Conservation (phyloP, 306 rosid species). For the Cicer bijugum region DNA sequence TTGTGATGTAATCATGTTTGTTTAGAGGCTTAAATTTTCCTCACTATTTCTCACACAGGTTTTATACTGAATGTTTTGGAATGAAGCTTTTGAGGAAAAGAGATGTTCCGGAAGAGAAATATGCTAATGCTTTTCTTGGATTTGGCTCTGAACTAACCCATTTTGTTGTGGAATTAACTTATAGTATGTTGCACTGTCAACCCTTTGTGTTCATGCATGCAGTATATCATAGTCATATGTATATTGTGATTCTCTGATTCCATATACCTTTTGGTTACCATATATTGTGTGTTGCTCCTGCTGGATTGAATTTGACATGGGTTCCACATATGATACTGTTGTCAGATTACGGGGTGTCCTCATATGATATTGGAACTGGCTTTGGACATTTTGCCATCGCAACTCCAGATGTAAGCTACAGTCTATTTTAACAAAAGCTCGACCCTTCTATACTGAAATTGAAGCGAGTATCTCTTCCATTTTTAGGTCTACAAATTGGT, state of each 20-base stretch:
- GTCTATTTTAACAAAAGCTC: constrained; percentile 20
- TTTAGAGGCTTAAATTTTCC: constrained; percentile 25
- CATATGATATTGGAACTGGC: constrained; percentile 91
- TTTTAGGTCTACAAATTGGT: constrained; percentile 81
- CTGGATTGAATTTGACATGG: constrained; percentile 38
- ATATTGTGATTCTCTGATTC: constrained; percentile 22
- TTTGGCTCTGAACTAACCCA: constrained; percentile 79
- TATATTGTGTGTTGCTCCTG: not conserved
- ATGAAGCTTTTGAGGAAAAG: constrained; percentile 85
- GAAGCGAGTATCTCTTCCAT: constrained; percentile 32
- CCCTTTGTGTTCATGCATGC: constrained; percentile 12
- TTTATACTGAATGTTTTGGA: constrained; percentile 86
- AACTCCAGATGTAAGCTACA: constrained; percentile 74
- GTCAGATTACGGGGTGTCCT: constrained; percentile 80
- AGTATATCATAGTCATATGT: constrained; percentile 20
- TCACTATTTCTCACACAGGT: constrained; percentile 53
- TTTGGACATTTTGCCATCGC: constrained; percentile 93
- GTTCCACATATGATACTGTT: constrained; percentile 32
- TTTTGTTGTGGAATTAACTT: constrained; percentile 88
- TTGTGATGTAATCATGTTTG: constrained; percentile 15
- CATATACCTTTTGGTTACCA: not conserved
- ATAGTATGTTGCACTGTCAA: constrained; percentile 62
- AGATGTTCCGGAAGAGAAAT: constrained; percentile 88
- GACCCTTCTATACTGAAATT: constrained; percentile 23
- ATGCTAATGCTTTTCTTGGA: constrained; percentile 90